Base-by-base conservation (phyloP, 1,284 basidiomycete species). In the Athelia psychrophila region DNA sequence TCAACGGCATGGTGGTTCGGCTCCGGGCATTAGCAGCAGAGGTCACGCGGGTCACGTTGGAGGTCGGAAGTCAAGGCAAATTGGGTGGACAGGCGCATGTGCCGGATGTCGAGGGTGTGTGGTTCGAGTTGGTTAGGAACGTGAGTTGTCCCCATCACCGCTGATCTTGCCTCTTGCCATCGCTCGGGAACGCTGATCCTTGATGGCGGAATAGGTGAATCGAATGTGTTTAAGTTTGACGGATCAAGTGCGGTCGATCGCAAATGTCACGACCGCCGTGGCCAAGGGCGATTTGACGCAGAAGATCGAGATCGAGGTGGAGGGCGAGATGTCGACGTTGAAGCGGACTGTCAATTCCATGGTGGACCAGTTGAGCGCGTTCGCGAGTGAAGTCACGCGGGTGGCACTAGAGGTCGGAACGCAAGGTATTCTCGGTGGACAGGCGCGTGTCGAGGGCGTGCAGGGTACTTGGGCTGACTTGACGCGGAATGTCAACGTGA, bases 1-100 rank as follows among this genome's bases (percentile, higher is more conserved):
- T 99, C 68, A 99, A 99, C 66, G 91, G 91, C 69, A 98, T 98
- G 97, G 94, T 96, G 42, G 87, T 95, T 57, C 78, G 91, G 63
- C 78, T 98, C 33, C 83, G 95, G 51, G 83, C 91, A 53, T 74
- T 99, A 54, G 95, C 97, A 35, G 93, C 93, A 23, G 97, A 99
- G 74, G 96, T 99, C 53, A 97, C 95, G 22, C 80, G 96, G 53
- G 97, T 99, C 42, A 96, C 95, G 3, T 76, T 95, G 48, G 93
- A 97, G 77, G 95, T 97, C 68, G 94, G 94, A 60, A 90, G 82
- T 45, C 81, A 86, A 76, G 95, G 94, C 50, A 94, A 94, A 71
- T 76, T 97, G 56, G 95, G 95, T 61, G 93, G 94, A 52, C 90
- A 92, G 67, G 95, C 94, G 4, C 81, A 91, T 58, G 95, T 98